Base-by-base conservation (phyloP, 352 stramenopile species). In the Elongisporangium senticosum region DNA sequence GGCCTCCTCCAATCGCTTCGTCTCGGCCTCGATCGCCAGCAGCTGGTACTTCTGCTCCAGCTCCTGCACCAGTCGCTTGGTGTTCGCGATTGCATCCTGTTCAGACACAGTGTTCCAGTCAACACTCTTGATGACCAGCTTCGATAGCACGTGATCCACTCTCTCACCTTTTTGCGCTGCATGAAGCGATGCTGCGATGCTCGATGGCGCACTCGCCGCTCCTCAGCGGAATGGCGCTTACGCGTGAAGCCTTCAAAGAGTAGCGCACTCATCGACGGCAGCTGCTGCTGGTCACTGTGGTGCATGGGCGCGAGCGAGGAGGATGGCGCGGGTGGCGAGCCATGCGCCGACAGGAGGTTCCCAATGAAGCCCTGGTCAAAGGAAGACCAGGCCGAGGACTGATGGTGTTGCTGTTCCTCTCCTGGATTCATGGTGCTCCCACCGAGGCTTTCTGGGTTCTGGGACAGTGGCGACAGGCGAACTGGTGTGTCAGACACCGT, bases 281-380 rank as follows among this genome's bases (percentile, higher is more conserved):
- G 21, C 48, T 40, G 19, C 62, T 69, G 21, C n/a, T n/a, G n/a
- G 26, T 20, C 50, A 24, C 7, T 24, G 22, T 11, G 21, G 22
- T 1, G 14, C 11, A 3, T 26, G 40, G 10, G 7, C 4, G 24
- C n/a, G n/a, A n/a, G n/a, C n/a, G n/a, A 11, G 47, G 51, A 54
- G 33, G 58, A 26, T 43, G 50, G 37, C 37, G 55, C 50, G 22
- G 26, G 33, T 21, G 48, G 23, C 13, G 43, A 33, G 2, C 28
- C 53, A 43, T 63, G 55, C 13, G 70, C 61, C 40, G 76, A 56
- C 55, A 86, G 63, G 52, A 86, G 67, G 50, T 78, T 64, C 62
- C 81, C 75, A 62, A 86, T 83, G 63, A 86, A 81, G 51, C 66
- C 68, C 49, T 86, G 75, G 60, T 86, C 75, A 13, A 67, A 77